Evolutionary conservation across 345 rosid genomes (phyloP).

Genomic region (Heritiera fomes): DNA sequence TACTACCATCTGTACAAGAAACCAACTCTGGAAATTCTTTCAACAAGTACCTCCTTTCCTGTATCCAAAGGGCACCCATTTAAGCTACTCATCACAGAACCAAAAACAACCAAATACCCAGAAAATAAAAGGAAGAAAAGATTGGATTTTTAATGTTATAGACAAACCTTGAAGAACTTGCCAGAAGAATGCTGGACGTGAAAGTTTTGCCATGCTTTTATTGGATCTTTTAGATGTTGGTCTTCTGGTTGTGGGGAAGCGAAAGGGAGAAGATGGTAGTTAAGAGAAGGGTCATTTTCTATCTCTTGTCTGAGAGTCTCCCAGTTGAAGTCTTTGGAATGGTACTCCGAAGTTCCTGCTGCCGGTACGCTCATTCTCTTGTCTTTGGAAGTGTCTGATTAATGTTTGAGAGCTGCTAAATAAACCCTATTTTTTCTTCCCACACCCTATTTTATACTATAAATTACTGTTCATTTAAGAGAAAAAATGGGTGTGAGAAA

Average conservation of each 20-base stretch:
- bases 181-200: constrained; percentile 81
- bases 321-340: constrained; percentile 85
- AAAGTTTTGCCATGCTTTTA: constrained; percentile 66
- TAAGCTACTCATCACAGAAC: neutral
- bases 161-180: constrained; percentile 81
- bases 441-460: no score
- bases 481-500: no score
- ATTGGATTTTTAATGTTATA: neutral
- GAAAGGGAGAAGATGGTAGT: constrained; percentile 56
- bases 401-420: no score
- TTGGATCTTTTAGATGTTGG: constrained; percentile 2
- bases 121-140: neutral
- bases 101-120: neutral
- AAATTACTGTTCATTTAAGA: no score
- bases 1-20: constrained; percentile 47
- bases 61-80: constrained; percentile 9
- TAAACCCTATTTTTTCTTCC: no score
- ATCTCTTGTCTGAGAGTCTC: constrained; percentile 56
- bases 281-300: constrained; percentile 59
- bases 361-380: constrained; percentile 16
- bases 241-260: constrained; percentile 15
- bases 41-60: constrained; percentile 88
- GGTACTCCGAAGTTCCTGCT: constrained; percentile 62
- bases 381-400: neutral
- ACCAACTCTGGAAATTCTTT: constrained; percentile 88